Evolutionary conservation across 2,329 filamentous ascomycete species (phyloP), one percentile per base, ranked within the genome.

Genomic region (Nothopassalora personata): DNA sequence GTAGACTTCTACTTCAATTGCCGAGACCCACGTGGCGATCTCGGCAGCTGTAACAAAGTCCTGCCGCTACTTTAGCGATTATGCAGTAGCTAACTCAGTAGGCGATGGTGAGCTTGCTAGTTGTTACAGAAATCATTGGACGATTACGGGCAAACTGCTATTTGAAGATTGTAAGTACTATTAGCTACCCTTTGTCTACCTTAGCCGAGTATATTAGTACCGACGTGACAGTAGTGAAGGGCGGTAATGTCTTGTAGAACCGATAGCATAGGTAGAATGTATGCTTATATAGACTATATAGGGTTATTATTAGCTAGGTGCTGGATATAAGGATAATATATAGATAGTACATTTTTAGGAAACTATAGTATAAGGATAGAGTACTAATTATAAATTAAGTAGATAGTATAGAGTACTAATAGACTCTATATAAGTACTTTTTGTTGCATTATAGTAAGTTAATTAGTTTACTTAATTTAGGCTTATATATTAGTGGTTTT

Each of bases 1-100:
- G n/a, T n/a, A n/a, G n/a, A 34, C 30, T 31, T 45, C 15, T 36
- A 58, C 54, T 43, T 49, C 50, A 48, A 15, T 27, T 58, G 56
- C 56, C 56, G 56, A 33, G 51, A 54, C 36, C 43, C 50, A 45
- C 45, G 1, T 15, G 10, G 15, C 18, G 45, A 45, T 23, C 43
- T 34, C 53, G 28, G 39, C 45, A 34, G 43, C 23, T 55, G 53
- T 47, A 34, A 15, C 30, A 43, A 55, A 49, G 11, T 55, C 45
- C 19, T 19, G 28, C 53, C 53, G 45, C 15, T 48, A 43, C 43
- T 45, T 45, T 46, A 34, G 45, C 28, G 39, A 23, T 55, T 30
- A 46, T 55, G 53, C 53, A 55, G 39, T 55, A 46, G 53, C 53
- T 55, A 46, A 48, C 27, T 48, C 53, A 33, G 43, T 55, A 30